Base-by-base conservation (phyloP, 2,329 filamentous ascomycete genomes). In the Pleurostoma richardsiae region DNA sequence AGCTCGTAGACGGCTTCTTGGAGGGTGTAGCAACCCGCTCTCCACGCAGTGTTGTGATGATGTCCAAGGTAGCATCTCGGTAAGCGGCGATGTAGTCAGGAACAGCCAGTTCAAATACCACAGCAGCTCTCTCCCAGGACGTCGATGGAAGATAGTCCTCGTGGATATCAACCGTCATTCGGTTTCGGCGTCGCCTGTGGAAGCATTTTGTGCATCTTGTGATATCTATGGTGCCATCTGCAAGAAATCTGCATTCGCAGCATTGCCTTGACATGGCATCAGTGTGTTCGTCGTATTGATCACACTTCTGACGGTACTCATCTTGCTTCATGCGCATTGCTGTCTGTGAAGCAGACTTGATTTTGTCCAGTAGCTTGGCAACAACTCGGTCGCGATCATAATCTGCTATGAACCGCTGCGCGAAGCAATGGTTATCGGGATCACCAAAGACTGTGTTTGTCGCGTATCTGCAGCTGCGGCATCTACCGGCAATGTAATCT, bases 361-460 rank as follows among this genome's bases (percentile, higher is more conserved):
- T 67, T 3, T 47, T 29, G 4, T 47, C 41, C 5, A 57, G 56
- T 1, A 62, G 36, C 0, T 40, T 30, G 30, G 29, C 40, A 26
- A 60, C 47, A 41, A 56, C 50, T 1, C 43, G 51, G 11, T 52
- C 56, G 7, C 45, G 29, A 2, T 48, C 39, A 10, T 60, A 66
- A 5, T 52, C 44, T 1, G 70, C 58, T 36, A 72, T 70, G 45
- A 69, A 83, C 0, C 57, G 54, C 1, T 65, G 67, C 0, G 76
- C 71, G 40, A 80, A 68, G 43, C 59, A 80, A 19, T 62, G 66
- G 39, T 56, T 49, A 3, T 43, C 42, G 2, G 67, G 70, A 30
- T 61, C 59, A n/a, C 66, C 64, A 10, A 83, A 70, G 0, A 83
- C 76, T 0, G 69, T 76, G 2, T 54, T 62, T 1, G 53, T 53